Evolutionary conservation across 2,329 filamentous ascomycete genomes (phyloP).

Genomic region (Neofusicoccum ribis): DNA sequence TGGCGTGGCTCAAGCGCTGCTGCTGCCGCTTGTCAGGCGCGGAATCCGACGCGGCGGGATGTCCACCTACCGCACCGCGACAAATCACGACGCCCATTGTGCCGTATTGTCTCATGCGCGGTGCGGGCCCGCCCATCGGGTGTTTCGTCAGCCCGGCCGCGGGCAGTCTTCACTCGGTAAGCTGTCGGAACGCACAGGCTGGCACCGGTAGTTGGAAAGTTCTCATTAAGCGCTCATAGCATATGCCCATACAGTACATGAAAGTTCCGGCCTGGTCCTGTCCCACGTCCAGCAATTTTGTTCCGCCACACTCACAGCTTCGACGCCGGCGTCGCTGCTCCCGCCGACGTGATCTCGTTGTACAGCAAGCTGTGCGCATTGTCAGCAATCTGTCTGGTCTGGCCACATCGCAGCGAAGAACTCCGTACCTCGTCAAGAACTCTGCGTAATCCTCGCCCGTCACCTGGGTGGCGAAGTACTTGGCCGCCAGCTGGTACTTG

Average conservation of each 20-base stretch:
- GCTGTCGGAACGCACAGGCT: not conserved
- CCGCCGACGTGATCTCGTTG: conserved; percentile 67
- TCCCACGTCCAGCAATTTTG: not conserved
- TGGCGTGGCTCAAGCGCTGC: not conserved
- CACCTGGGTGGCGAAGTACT: conserved; percentile 91
- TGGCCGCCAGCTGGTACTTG: conserved; percentile 85
- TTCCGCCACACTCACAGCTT: conserved; percentile 3
- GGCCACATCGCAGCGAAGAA: not conserved
- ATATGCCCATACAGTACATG: conserved; percentile 7
- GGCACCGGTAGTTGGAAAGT: not conserved
- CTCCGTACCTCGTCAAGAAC: conserved; percentile 78
- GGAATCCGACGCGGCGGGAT: not conserved
- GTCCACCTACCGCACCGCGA: not conserved
- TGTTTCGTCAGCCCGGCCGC: too few relatives aligned
- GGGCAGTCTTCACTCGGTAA: not conserved
- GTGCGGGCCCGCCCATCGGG: too few relatives aligned
- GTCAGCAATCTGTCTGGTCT: conserved; percentile 23
- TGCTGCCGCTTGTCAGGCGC: not conserved
- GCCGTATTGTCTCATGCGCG: not conserved
- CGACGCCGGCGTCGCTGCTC: conserved; percentile 12
- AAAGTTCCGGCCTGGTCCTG: not conserved
- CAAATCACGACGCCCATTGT: not conserved
- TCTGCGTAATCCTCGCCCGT: conserved; percentile 98
- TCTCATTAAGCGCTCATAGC: conserved; percentile 16
- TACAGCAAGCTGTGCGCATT: conserved; percentile 67